These are phyloP conservation scores for Scedosporium aurantiacum DNA, from an alignment of 2,329 filamentous ascomycete genomes.

Conservation along the genomic window DNA sequence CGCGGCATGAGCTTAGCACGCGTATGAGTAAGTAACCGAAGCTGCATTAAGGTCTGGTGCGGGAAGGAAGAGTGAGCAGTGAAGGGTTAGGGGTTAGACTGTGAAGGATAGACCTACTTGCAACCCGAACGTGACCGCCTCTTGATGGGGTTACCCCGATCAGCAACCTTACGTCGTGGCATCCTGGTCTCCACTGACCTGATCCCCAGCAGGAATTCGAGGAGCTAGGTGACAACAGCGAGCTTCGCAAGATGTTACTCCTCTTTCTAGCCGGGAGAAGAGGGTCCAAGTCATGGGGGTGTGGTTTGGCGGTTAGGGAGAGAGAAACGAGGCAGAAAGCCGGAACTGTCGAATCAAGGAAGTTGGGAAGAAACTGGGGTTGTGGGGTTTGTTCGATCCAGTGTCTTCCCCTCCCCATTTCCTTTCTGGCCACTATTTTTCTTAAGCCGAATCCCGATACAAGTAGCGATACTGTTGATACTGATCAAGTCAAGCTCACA, in stretches of 20 bases:
- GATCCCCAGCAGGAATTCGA: neutral
- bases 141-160: neutral
- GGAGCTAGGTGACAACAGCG: neutral
- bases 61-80: neutral
- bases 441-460: neutral
- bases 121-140: conserved; percentile 7
- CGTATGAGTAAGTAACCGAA: neutral
- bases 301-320: neutral
- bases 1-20: conserved; percentile 8
- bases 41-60: neutral
- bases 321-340: neutral
- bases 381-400: neutral
- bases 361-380: neutral
- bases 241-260: no score
- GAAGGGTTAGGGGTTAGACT: neutral
- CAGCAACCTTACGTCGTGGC: conserved; percentile 7
- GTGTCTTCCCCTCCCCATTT: neutral
- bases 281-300: neutral
- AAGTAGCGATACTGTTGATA: neutral
- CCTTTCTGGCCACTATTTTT: neutral
- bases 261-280: no score
- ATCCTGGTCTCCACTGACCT: neutral
- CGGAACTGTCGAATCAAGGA: neutral
- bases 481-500: neutral
- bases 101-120: conserved; percentile 2